These are phyloP conservation scores for Akanthomyces dipterigenus DNA, from an alignment of 2,329 filamentous ascomycete species.

Conservation along the genomic window DNA sequence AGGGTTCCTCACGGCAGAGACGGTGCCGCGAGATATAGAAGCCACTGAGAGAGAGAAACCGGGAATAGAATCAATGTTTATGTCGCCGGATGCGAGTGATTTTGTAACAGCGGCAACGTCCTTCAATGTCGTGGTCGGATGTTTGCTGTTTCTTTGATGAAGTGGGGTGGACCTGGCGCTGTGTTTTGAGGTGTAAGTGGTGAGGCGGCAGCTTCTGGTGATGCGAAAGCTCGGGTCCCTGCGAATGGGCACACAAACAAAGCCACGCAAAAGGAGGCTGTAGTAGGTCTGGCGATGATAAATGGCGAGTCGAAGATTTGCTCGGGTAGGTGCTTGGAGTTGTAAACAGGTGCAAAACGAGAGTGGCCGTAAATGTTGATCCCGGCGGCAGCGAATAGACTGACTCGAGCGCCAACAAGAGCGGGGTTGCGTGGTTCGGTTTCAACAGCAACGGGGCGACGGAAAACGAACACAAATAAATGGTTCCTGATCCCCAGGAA, in stretches of 20 bases:
- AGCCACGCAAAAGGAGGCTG: not conserved
- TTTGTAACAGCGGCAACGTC: not conserved
- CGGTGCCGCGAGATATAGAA: conserved; percentile 1
- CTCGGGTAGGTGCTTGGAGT: not conserved
- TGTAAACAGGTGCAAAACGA: not conserved
- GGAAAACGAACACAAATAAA: not conserved
- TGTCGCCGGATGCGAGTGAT: not conserved
- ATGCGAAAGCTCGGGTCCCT: not conserved
- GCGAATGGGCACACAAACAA: conserved; percentile 1
- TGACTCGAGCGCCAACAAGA: not conserved
- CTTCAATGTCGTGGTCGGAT: conserved; percentile 7
- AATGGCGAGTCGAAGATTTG: not conserved
- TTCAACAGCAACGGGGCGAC: not conserved
- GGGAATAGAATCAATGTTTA: not conserved
- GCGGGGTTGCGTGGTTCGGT: conserved; percentile 5
- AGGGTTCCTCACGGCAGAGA: conserved; percentile 7
- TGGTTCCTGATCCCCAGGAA: not conserved
- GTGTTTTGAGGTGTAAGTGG: conserved; percentile 8
- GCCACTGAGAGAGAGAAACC: not conserved
- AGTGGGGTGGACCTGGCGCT: conserved; percentile 2
- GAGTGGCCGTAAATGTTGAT: not conserved
- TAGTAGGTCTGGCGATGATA: not conserved
- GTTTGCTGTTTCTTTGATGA: conserved; percentile 8
- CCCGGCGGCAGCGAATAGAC: not conserved
- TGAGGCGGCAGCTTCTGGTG: not conserved